Conservation (phyloP, 2,329 filamentous ascomycete species). For the Fusarium poae region DNA sequence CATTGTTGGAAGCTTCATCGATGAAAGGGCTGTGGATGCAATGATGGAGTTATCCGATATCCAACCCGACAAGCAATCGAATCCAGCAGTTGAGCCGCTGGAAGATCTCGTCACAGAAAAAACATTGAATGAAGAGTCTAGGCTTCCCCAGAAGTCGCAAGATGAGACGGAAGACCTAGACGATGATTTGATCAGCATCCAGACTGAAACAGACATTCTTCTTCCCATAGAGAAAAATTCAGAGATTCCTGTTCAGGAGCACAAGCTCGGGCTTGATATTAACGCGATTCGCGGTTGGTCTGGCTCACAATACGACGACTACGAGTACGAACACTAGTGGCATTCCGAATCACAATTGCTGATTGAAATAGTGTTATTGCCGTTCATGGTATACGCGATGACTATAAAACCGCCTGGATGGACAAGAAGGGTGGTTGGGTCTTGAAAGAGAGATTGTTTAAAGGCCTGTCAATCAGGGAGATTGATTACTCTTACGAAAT, state of each 20-base stretch:
- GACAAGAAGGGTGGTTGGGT: not conserved
- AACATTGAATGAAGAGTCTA: no score
- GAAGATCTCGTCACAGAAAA: no score
- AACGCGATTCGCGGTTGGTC: conserved; percentile 1
- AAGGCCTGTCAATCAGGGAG: not conserved
- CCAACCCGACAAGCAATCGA: no score
- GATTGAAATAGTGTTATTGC: not conserved
- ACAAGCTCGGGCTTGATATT: conserved; percentile 3
- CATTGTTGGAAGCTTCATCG: no score
- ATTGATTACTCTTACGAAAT: conserved; percentile 11
- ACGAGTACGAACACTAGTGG: not conserved
- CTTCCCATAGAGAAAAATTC: accelerated
- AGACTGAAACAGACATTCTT: not conserved
- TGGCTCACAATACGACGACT: conserved; percentile 3
- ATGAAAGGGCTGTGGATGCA: no score
- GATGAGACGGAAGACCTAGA: no score
- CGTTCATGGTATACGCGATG: conserved; percentile 5
- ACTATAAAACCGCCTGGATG: conserved; percentile 6
- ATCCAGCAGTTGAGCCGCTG: no score
- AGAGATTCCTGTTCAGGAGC: not conserved
- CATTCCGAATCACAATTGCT: no score
- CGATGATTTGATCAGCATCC: not conserved
- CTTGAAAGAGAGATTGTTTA: not conserved
- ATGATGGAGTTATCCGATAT: no score
- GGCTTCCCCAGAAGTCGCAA: no score